Percentiles rank a stretch among this genome's conserved stretches.
Evolutionary conservation across 345 rosid species (phyloP).

Genomic region (Eucalyptus curtisii): DNA sequence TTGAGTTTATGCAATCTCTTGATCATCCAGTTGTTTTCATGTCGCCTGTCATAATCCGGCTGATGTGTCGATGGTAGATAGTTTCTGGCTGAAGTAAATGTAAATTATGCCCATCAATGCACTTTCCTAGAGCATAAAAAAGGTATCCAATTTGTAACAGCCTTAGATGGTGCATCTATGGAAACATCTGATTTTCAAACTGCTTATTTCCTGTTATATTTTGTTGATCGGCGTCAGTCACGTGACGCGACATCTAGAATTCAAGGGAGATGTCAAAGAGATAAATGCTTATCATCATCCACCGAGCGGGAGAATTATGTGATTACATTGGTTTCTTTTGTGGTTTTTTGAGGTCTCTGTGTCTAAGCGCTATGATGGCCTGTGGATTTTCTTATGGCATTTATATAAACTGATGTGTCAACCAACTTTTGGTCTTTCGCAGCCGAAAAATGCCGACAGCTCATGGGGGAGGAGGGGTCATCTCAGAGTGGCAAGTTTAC

Average conservation of each 20-base stretch:
- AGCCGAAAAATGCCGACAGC: constrained; percentile 88
- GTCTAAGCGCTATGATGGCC: not conserved
- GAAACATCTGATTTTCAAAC: not conserved
- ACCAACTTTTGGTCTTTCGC: not conserved
- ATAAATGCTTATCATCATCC: not conserved
- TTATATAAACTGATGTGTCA: not conserved
- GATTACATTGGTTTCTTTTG: not conserved
- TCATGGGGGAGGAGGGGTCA: constrained; percentile 70
- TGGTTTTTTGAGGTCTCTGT: not conserved
- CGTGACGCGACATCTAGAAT: not conserved
- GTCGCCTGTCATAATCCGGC: not conserved
- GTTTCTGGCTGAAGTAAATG: not conserved
- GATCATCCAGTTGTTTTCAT: not conserved
- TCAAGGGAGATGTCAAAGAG: not conserved
- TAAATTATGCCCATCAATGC: not conserved
- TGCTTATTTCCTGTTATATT: not conserved
- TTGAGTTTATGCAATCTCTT: not conserved
- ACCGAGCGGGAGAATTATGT: not conserved
- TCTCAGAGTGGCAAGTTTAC: constrained; percentile 93
- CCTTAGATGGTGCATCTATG: not conserved
- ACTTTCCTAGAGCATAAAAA: not conserved
- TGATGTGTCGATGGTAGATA: not conserved
- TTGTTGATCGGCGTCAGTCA: not conserved
- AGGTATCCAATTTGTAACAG: not conserved
- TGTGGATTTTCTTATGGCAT: not conserved